Base-by-base conservation (phyloP, 2,329 filamentous ascomycete species). In the Zymoseptoria brevis region DNA sequence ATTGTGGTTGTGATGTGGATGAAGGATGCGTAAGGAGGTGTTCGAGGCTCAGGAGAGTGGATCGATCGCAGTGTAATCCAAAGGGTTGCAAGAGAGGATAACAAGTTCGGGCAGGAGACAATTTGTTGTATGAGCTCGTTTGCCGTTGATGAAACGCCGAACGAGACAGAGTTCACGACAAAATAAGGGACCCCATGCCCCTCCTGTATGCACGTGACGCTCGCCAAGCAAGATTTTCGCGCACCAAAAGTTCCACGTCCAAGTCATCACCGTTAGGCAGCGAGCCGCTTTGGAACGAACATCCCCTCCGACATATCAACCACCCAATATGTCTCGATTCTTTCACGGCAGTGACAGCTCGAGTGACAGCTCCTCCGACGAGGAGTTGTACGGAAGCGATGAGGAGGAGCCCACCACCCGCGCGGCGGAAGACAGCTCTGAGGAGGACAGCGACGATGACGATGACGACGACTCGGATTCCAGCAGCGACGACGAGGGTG, bases 341-440 rank as follows among this genome's bases (percentile, higher is more conserved):
- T 97, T 97, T 83, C 89, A 90, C 77, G 89, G 89, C 76, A 89
- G 87, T 80, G 92, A 96, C 79, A 96, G 92, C 85, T 96, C 93
- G 73, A 90, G 86, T 82, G 92, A 96, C 79, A 92, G 90, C 83
- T 96, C 90, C 65, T 85, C 82, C 72, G 93, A 96, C 70, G 93
- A 97, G 82, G 92, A 97, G 80, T 88, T 92, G 78, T 87, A 96
- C 78, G 95, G 95, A 85, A 85, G 83, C 69, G 87, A 87, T 69
- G 86, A 86, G 76, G 88, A 89, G 75, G 83, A 86, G 71, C 78
- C 86, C 66, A 77, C 85, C 69, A 19, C 51, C 30, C 53, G 45
- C 21, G 51, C 49, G 8, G 59, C 35, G 21, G 60, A 65, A 53
- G 75, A 79, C 59, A 83, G 83, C 69, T 86, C 86, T 64, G 84